Conservation (phyloP, 2,329 filamentous ascomycete genomes). For the Beauveria australis region DNA sequence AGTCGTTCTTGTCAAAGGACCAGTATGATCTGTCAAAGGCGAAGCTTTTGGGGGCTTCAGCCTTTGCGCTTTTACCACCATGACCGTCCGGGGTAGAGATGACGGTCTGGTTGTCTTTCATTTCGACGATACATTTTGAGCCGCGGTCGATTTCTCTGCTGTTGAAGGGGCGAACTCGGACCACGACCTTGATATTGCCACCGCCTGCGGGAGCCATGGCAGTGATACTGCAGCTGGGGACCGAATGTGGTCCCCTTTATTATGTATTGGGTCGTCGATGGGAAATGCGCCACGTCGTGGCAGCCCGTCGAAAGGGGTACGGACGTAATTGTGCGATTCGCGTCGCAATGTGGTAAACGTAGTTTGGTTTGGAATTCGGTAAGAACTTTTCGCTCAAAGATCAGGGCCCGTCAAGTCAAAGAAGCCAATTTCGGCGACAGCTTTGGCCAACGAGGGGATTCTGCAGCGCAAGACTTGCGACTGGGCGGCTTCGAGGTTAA, state of each 20-base stretch:
- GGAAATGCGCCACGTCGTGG: conserved; percentile 1
- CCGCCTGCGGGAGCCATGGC: conserved; percentile 52
- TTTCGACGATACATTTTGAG: conserved; percentile 94
- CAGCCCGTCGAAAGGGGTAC: conserved; percentile 4
- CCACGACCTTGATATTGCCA: conserved; percentile 99
- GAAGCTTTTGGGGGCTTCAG: conserved; percentile 71
- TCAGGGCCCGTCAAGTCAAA: neutral
- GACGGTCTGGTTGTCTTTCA: conserved; percentile 88
- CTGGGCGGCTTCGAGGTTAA: neutral
- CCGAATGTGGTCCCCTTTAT: conserved; percentile 26
- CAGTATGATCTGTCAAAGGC: conserved; percentile 97
- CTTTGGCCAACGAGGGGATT: neutral
- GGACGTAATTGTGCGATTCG: neutral
- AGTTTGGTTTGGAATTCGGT: neutral
- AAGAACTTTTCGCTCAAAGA: neutral
- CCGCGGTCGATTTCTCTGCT: conserved; percentile 85
- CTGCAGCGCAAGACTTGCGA: neutral
- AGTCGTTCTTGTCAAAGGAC: conserved; percentile 81
- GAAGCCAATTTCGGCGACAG: neutral
- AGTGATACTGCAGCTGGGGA: conserved; percentile 24
- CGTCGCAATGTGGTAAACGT: neutral
- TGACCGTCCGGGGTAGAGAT: conserved; percentile 63
- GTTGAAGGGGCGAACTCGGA: conserved; percentile 93
- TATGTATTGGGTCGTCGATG: neutral
- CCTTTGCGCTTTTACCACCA: conserved; percentile 58